A percentile compares a stretch with the other conserved stretches of the same genome.
Evolutionary conservation across 192 early-diverging fungal genomes (phyloP).

Genomic region (Pilobolus umbonatus): DNA sequence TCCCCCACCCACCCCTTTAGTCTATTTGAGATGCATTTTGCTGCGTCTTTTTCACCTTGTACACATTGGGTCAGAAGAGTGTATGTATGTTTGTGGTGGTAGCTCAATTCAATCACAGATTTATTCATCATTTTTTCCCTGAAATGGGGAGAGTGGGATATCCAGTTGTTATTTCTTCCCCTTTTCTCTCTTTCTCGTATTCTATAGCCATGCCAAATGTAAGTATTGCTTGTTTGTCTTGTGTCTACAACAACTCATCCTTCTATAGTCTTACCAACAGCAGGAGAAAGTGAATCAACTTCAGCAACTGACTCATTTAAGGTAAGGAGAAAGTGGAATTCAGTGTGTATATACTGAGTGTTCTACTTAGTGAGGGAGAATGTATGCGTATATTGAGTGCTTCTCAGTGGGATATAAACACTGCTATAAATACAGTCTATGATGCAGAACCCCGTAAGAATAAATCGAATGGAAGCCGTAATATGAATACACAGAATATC

Average conservation of each 20-base stretch:
- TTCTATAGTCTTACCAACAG: conserved; percentile 8
- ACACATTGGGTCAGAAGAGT: too few species aligned
- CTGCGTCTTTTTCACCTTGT: too few species aligned
- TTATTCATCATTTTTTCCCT: too few species aligned
- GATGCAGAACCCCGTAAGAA: conserved; percentile 19
- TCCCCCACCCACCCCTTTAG: too few species aligned
- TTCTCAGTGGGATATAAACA: conserved; percentile 63
- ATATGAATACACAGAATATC: conserved; percentile 20
- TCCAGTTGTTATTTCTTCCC: too few species aligned
- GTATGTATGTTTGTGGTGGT: too few species aligned
- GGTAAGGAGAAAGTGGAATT: background rate
- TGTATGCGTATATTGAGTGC: conserved; percentile 50
- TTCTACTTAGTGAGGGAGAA: conserved; percentile 46
- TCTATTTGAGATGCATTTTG: too few species aligned
- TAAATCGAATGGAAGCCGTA: background rate
- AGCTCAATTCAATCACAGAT: too few species aligned
- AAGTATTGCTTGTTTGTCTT: background rate
- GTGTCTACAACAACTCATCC: background rate
- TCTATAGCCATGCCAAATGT: background rate
- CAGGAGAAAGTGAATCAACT: conserved; percentile 3
- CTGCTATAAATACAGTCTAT: conserved; percentile 61
- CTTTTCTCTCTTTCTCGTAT: background rate
- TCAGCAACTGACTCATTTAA: conserved; percentile 6
- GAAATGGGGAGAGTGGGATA: too few species aligned
- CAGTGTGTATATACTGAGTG: background rate